Percentiles rank a stretch among this genome's conserved stretches.
phyloP scores from a whole-genome alignment of 768 basidiomycete species.

The Leccinellum rugosiceps region DNA sequence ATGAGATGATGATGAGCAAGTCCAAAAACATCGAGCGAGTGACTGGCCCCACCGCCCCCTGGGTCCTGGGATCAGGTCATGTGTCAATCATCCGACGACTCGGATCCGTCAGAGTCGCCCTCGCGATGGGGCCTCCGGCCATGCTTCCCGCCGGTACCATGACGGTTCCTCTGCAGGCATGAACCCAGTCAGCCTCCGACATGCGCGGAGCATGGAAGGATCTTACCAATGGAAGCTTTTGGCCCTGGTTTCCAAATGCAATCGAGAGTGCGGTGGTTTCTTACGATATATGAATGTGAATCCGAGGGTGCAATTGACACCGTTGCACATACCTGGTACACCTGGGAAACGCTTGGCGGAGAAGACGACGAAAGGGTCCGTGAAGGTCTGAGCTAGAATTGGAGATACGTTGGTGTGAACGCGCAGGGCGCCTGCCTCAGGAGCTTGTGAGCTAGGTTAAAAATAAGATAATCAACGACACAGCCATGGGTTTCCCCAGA shows the following conservation, averaged over 20 bases:
- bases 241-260: slow-evolving; percentile 85
- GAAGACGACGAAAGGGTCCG: slow-evolving; percentile 80
- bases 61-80: slow-evolving; percentile 18
- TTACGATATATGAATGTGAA: slow-evolving; percentile 31
- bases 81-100: slow-evolving; percentile 63
- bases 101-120: slow-evolving; percentile 59
- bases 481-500: slow-evolving; percentile 16
- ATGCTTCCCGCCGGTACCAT: slow-evolving; percentile 65
- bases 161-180: slow-evolving; percentile 66
- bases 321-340: slow-evolving; percentile 66
- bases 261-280: slow-evolving; percentile 90
- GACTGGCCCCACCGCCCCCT: neutral
- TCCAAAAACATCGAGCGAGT: slow-evolving; percentile 7
- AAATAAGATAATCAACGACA: slow-evolving; percentile 21
- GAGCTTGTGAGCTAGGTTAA: slow-evolving; percentile 60
- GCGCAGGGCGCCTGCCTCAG: slow-evolving; percentile 60
- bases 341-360: slow-evolving; percentile 95
- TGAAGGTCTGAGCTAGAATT: slow-evolving; percentile 81
- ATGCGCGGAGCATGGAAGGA: slow-evolving; percentile 23
- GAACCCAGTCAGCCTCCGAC: slow-evolving; percentile 21
- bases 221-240: slow-evolving; percentile 81
- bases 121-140: slow-evolving; percentile 55
- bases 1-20: slow-evolving; percentile 11
- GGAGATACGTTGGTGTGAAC: slow-evolving; percentile 70
- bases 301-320: slow-evolving; percentile 9